phyloP scores from a whole-genome alignment of 2,329 filamentous ascomycete genomes.

The Colletotrichum orchidophilum region DNA sequence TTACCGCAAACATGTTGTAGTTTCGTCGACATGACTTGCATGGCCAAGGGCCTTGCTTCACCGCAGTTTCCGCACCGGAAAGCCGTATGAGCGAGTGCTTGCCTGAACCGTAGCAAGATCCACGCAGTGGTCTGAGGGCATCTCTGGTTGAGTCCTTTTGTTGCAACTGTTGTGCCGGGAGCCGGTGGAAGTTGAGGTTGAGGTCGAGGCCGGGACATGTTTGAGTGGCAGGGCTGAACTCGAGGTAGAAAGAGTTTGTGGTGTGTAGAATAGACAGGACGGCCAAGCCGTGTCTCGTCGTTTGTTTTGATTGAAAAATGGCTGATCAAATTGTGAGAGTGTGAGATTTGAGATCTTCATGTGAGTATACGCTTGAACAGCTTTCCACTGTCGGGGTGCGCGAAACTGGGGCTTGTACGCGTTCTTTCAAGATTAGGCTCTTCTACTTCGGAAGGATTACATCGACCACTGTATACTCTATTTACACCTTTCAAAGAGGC shows the following conservation, averaged over 20 bases:
- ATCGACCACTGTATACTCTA: too few relatives aligned
- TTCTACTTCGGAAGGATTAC: too few relatives aligned
- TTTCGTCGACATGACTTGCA: not conserved
- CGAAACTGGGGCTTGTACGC: too few relatives aligned
- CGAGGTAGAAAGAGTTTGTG: too few relatives aligned
- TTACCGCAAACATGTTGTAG: not conserved
- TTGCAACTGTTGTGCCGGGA: not conserved
- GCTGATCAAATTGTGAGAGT: not conserved
- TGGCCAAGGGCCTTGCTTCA: too few relatives aligned
- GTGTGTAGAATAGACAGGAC: not conserved
- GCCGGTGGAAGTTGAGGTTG: not conserved
- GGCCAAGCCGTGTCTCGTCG: not conserved
- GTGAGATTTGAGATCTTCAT: not conserved
- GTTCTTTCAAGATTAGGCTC: too few relatives aligned
- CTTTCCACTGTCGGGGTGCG: too few relatives aligned
- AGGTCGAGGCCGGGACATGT: not conserved
- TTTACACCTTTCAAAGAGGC: too few relatives aligned
- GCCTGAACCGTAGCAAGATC: not conserved
- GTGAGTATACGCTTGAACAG: too few relatives aligned
- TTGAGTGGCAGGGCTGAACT: too few relatives aligned
- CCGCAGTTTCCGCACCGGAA: not conserved
- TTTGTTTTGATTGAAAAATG: not conserved
- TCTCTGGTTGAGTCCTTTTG: not conserved
- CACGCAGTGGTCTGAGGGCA: not conserved
- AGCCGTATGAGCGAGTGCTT: not conserved